These are phyloP conservation scores for Glutinoglossum americanum DNA, from an alignment of 495 filamentous ascomycete species.

Conservation along the genomic window DNA sequence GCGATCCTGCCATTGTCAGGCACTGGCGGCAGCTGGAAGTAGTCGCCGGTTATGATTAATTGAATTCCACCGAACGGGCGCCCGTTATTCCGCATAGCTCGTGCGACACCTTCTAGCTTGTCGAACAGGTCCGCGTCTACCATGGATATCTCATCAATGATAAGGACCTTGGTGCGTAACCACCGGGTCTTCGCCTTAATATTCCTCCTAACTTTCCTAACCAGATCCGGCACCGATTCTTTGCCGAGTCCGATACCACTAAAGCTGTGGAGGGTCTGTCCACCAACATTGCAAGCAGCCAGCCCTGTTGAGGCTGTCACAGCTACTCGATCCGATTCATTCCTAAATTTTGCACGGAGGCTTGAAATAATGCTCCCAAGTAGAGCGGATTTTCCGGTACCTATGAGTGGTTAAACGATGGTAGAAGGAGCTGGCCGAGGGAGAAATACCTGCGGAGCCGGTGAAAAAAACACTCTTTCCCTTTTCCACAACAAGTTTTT, in stretches of 20 bases:
- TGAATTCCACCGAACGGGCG: conserved; percentile 91
- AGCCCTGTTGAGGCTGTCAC: conserved; percentile 92
- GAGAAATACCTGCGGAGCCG: conserved; percentile 54
- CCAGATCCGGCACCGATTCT: conserved; percentile 56
- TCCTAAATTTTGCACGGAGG: conserved; percentile 48
- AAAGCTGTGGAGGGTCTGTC: conserved; percentile 90
- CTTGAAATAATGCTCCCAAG: conserved; percentile 74
- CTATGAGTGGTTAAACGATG: conserved; percentile 4
- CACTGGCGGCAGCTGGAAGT: conserved; percentile 91
- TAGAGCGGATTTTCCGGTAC: conserved; percentile 86
- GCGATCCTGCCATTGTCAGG: conserved; percentile 51
- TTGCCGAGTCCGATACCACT: conserved; percentile 90
- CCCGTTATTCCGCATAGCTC: conserved; percentile 62
- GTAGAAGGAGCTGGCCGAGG: not conserved
- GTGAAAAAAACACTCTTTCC: conserved; percentile 92
- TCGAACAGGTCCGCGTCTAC: conserved; percentile 94
- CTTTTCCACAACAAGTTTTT: conserved; percentile 52
- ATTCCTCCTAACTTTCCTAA: conserved; percentile 83
- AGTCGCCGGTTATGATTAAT: conserved; percentile 86
- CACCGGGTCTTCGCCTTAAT: conserved; percentile 72
- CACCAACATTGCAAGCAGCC: conserved; percentile 90
- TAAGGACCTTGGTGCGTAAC: conserved; percentile 64
- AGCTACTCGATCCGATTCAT: conserved; percentile 62
- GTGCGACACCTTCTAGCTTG: conserved; percentile 79
- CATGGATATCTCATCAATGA: conserved; percentile 97